These are phyloP conservation scores for Pseudocercospora cruenta DNA, from an alignment of 2,329 filamentous ascomycete species.

Conservation along the genomic window DNA sequence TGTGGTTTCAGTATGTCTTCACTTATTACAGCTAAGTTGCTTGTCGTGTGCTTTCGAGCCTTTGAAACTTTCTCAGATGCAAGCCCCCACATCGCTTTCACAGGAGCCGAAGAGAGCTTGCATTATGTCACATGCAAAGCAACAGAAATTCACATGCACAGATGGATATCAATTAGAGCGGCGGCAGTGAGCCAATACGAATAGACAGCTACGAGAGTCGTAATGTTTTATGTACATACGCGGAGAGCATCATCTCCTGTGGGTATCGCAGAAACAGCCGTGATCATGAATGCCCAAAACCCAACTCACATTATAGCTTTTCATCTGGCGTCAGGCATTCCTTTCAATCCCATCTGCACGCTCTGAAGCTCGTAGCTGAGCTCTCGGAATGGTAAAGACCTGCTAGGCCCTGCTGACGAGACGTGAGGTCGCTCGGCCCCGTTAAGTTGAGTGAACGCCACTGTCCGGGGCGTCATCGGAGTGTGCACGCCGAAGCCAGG, in stretches of 20 bases:
- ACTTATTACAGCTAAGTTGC: not conserved
- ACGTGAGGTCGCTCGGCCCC: constrained; percentile 27
- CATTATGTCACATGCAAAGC: not conserved
- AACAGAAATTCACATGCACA: not conserved
- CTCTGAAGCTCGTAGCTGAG: constrained; percentile 11
- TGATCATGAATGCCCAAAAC: not conserved
- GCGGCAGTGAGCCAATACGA: not conserved
- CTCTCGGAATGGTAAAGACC: constrained; percentile 36
- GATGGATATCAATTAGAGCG: not conserved
- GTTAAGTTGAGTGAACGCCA: constrained; percentile 66
- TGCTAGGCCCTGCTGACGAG: constrained; percentile 17
- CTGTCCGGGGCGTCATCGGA: constrained; percentile 66
- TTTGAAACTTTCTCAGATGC: constrained; percentile 3
- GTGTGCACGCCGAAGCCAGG: constrained; percentile 40
- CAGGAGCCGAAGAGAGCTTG: not conserved
- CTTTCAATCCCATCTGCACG: constrained; percentile 4
- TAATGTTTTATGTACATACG: constrained; percentile 4
- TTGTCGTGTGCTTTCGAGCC: not conserved
- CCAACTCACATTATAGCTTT: not conserved
- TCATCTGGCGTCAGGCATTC: constrained; percentile 27
- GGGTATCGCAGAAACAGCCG: constrained; percentile 14
- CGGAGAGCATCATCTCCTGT: not conserved
- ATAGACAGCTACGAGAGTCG: constrained; percentile 10
- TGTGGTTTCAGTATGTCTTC: not conserved
- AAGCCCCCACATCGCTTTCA: not conserved